Evolutionary conservation across 2,329 filamentous ascomycete species (phyloP), one percentile per base, ranked within the genome.

Genomic region (Meredithiella fracta): DNA sequence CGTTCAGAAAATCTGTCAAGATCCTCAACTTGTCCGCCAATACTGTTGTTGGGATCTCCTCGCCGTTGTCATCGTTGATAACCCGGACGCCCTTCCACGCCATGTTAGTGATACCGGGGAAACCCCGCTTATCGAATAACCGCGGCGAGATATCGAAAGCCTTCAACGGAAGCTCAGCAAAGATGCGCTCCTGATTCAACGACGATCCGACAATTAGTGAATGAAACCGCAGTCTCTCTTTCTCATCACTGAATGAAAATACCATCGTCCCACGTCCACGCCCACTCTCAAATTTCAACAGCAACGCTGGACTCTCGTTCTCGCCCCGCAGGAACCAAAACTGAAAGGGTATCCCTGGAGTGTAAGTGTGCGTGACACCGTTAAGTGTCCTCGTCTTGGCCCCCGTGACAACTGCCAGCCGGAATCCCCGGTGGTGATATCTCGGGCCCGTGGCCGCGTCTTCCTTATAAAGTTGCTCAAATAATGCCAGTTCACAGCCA

Each of bases 281-380:
- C 7, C 76, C 75, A 61, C 83, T 83, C 50, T 81, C 80, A 53
- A 87, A 81, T 44, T 83, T 82, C 34, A 94, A 68, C 37, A 86
- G 77, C 62, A 88, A 73, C 6, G 80, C 81, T 0, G 86, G 83
- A 6, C 78, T 73, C 8, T 83, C 82, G 55, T 79, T 78, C 31
- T 91, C 86, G 17, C 79, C 80, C 7, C 83, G 79, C 60, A 89
- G 71, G 63, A 90, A 85, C 11, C 85, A 83, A 65, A 91, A 94
- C 50, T 86, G 79, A 49, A 94, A 73, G 0, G 87, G 86, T 22
- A 77, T 69, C 20, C 77, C 75, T 3, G 81, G 77, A 14, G 76
- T 72, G 49, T 90, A 76, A 14, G 77, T 72, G 64, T 92, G 85
- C 58, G 82, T 83, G 53, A 92, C 77, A 47, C 81, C 84, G 64